A percentile compares a stretch with the other conserved stretches of the same genome.
Conservation (phyloP, 306 rosid species). For the Trifolium dubium region DNA sequence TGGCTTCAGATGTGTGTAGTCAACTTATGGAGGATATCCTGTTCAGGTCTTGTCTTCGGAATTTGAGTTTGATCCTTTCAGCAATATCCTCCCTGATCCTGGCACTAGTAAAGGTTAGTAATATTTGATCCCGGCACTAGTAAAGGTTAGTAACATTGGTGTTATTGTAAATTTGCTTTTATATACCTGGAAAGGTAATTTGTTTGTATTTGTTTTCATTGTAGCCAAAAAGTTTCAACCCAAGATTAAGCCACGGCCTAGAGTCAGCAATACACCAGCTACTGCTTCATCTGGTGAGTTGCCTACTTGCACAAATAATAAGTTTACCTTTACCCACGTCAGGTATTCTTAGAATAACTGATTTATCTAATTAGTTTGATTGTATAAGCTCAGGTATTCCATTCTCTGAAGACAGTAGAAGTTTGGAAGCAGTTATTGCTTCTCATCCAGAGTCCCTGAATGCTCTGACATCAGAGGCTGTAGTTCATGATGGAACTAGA, state of each 20-base stretch:
- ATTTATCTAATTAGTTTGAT: conserved; percentile 35
- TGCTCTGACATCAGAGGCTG: conserved; percentile 44
- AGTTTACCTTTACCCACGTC: conserved; percentile 37
- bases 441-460: conserved; percentile 44
- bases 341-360: conserved; percentile 30
- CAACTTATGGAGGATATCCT: conserved; percentile 28
- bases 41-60: conserved; percentile 49
- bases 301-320: conserved; percentile 43
- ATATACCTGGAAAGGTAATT: conserved; percentile 30
- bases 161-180: conserved; percentile 12
- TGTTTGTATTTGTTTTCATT: conserved; percentile 22
- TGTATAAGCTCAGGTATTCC: conserved; percentile 40
- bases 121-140: conserved; percentile 13
- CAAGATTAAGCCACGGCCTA: conserved; percentile 63
- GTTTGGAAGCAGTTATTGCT: conserved; percentile 40
- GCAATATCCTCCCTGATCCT: conserved; percentile 49
- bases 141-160: conserved; percentile 50
- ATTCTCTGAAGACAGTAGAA: conserved; percentile 38
- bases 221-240: conserved; percentile 65
- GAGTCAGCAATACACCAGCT: conserved; percentile 37
- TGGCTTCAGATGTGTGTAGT: conserved; percentile 27
- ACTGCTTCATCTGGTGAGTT: conserved; percentile 40
- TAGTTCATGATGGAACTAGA: conserved; percentile 43
- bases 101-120: conserved; percentile 53
- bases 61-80: conserved; percentile 56